A percentile compares a stretch with the other conserved stretches of the same genome.
phyloP scores from a whole-genome alignment of 2,329 filamentous ascomycete species.

The Leptographium wingfieldii region DNA sequence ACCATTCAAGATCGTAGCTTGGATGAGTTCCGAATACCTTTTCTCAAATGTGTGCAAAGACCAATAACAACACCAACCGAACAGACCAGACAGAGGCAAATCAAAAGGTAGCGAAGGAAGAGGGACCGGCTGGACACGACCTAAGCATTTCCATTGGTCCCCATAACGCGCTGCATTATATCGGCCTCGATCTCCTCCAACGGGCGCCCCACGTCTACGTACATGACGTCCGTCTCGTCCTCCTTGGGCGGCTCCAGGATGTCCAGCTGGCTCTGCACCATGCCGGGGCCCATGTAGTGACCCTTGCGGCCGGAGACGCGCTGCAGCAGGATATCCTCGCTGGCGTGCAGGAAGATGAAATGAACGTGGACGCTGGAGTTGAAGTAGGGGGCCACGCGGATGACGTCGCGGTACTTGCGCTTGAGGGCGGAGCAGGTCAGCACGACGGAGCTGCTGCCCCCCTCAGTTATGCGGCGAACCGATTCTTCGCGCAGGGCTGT shows the following conservation, averaged over 20 bases:
- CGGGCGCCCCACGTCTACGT: slow-evolving; percentile 52
- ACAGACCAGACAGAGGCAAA: not conserved
- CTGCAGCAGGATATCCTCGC: slow-evolving; percentile 60
- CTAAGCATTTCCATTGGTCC: not conserved
- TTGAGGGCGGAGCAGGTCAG: slow-evolving; percentile 94
- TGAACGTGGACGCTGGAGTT: slow-evolving; percentile 64
- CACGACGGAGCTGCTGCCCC: slow-evolving; percentile 64
- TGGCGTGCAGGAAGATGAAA: slow-evolving; percentile 81
- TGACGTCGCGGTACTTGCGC: slow-evolving; percentile 91
- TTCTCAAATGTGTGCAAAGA: not conserved
- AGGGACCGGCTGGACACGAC: too few species aligned
- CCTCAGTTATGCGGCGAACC: slow-evolving; percentile 39
- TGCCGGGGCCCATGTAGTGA: slow-evolving; percentile 92
- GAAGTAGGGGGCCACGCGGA: slow-evolving; percentile 68
- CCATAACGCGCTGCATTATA: slow-evolving; percentile 43
- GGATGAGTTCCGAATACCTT: not conserved
- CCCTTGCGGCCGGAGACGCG: slow-evolving; percentile 63
- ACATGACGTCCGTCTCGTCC: slow-evolving; percentile 61
- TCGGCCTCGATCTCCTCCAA: slow-evolving; percentile 47
- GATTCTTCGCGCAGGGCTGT: slow-evolving; percentile 61
- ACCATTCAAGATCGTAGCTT: not conserved
- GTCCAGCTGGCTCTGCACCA: slow-evolving; percentile 88
- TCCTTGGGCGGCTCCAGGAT: slow-evolving; percentile 69
- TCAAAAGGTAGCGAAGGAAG: not conserved
- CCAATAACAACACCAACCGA: not conserved